A percentile compares a stretch with the other conserved stretches of the same genome.
Evolutionary conservation across 306 rosid genomes (phyloP).

Genomic region (Pyrus communis): DNA sequence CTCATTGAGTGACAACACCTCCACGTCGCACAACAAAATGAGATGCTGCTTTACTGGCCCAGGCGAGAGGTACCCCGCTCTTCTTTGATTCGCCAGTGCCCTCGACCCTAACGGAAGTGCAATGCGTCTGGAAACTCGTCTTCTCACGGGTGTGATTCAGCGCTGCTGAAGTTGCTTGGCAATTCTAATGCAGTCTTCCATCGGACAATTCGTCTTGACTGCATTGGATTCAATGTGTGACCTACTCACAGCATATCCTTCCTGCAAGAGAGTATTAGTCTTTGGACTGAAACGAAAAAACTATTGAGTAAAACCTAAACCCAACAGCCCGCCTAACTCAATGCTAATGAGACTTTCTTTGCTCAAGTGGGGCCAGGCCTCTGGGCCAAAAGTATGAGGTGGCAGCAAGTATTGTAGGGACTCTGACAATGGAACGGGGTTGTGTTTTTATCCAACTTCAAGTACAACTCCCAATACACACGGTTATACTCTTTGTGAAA

Average conservation of each 20-base stretch:
- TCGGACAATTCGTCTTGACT: conserved; percentile 83
- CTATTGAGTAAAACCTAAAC: not conserved
- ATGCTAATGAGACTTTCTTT: no score
- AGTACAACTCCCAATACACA: no score
- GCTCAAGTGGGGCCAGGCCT: no score
- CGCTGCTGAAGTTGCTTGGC: conserved; percentile 49
- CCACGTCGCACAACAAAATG: not conserved
- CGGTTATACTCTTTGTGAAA: no score
- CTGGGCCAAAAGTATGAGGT: no score
- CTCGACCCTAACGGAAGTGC: no score
- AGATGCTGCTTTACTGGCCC: not conserved
- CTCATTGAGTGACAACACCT: not conserved
- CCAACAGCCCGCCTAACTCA: not conserved
- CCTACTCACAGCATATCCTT: conserved; percentile 78
- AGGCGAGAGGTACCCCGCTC: no score
- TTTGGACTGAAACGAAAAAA: not conserved
- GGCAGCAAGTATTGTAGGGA: no score
- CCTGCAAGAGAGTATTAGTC: conserved; percentile 36
- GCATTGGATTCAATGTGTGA: conserved; percentile 79
- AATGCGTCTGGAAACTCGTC: not conserved
- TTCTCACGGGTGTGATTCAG: not conserved
- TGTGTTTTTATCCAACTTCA: no score
- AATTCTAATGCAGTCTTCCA: conserved; percentile 71
- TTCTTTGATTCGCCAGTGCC: no score
- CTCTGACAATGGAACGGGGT: no score